Base-by-base conservation (phyloP, 768 basidiomycete species). In the Russula vinacea region DNA sequence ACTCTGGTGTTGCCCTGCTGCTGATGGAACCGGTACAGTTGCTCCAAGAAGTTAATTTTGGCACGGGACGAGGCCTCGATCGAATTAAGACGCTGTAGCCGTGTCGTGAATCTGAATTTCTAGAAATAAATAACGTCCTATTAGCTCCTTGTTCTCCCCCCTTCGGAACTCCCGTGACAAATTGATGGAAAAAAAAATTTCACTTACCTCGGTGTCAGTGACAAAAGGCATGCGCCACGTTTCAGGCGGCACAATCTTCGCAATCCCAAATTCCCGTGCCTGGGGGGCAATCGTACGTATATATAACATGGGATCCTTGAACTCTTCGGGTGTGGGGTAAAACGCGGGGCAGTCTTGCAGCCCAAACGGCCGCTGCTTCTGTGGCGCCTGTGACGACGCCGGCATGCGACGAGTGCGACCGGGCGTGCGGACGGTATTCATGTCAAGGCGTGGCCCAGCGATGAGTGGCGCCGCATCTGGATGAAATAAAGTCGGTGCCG, bases 191-290 rank as follows among this genome's bases (percentile, higher is more conserved):
- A 74, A 72, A 72, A 71, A 51, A 22, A 42, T 11, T 53, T 42
- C 40, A 69, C 57, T 55, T 69, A 94, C 95, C 84, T 94, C 92
- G 19, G 93, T 93, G 73, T 98, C 88, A 51, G 95, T 91, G 13
- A 92, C 88, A 73, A 97, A 98, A 9, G 96, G 92, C 87, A 97
- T 96, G 70, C 89, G 84, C 97, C 97, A 99, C 24, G 84, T 89
- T 61, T 82, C 80, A 2, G 97, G 97, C 66, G 97, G 97, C 29
- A 98, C 84, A 62, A 99, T 86, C 79, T 99, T 99, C 78, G 92
- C 95, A 70, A 99, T 94, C 29, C 97, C 97, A 72, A 84, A 92
- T 54, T 84, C 76, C 72, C 79, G 81, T 0, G 89, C 96, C 37
- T 79, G 76, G 57, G 84, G 83, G 22, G 87, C 82, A 68, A 95